Evolutionary conservation across 768 basidiomycete species (phyloP).

Genomic region (Hygrophorus pudorinus): DNA sequence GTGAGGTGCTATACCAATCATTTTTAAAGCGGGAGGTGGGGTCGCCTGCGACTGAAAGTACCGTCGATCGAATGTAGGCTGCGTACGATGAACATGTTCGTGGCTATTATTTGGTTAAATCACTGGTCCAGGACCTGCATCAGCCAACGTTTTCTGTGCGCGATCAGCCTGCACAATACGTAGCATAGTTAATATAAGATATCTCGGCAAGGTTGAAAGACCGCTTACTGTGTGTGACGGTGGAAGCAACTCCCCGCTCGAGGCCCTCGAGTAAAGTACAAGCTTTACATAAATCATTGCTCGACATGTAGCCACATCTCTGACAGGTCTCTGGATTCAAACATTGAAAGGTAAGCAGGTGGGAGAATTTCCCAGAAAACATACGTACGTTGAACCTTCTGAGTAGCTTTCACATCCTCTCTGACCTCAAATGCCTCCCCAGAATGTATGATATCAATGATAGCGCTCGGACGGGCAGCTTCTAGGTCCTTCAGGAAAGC

Average conservation of each 20-base stretch:
- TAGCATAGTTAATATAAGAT: too few relatives aligned
- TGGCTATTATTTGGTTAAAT: too few relatives aligned
- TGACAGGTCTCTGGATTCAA: constrained; percentile 66
- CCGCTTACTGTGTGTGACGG: constrained; percentile 50
- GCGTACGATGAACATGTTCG: too few relatives aligned
- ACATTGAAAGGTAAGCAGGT: constrained; percentile 6
- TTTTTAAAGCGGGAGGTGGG: neutral
- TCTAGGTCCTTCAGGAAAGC: constrained; percentile 93
- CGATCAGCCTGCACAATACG: neutral
- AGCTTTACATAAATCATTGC: constrained; percentile 94
- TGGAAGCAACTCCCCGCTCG: constrained; percentile 67
- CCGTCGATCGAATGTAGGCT: too few relatives aligned
- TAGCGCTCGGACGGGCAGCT: constrained; percentile 86
- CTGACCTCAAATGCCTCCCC: constrained; percentile 86
- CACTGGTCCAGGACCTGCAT: too few relatives aligned
- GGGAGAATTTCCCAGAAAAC: neutral
- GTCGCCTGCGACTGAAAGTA: neutral
- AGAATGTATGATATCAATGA: constrained; percentile 96
- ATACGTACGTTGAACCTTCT: constrained; percentile 75
- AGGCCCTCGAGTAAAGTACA: constrained; percentile 86
- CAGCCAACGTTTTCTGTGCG: too few relatives aligned
- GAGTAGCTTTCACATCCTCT: constrained; percentile 74
- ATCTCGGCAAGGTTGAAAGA: constrained; percentile 1
- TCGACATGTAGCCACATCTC: constrained; percentile 92
- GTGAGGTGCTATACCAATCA: constrained; percentile 38